phyloP scores from a whole-genome alignment of 1,284 basidiomycete species.

The Pulchroboletus neoregius region DNA sequence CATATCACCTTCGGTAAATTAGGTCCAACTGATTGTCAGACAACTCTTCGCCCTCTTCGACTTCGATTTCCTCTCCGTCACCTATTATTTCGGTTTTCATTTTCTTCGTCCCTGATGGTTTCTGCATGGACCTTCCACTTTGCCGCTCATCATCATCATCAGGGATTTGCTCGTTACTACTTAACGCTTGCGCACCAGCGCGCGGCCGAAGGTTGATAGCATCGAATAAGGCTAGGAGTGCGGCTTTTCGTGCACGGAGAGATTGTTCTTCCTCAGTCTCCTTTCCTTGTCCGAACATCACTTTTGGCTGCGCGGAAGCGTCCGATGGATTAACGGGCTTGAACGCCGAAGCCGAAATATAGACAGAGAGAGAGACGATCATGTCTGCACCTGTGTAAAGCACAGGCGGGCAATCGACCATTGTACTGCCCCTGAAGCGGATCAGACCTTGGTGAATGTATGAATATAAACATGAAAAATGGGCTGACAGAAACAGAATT shows the following conservation, averaged over 20 bases:
- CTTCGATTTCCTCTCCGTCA: conserved; percentile 65
- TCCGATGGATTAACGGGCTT: conserved; percentile 38
- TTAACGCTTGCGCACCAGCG: conserved; percentile 36
- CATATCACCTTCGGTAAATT: conserved; percentile 72
- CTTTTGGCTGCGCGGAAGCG: conserved; percentile 33
- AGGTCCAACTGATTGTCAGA: conserved; percentile 73
- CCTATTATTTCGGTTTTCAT: conserved; percentile 54
- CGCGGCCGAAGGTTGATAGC: conserved; percentile 57
- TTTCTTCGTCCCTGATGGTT: conserved; percentile 30
- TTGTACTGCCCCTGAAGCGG: conserved; percentile 54
- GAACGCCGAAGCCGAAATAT: conserved; percentile 65
- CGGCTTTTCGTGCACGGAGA: conserved; percentile 74
- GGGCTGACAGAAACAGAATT: conserved; percentile 11
- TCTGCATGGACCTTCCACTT: conserved; percentile 35
- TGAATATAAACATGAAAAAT: conserved; percentile 1
- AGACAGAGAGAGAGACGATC: conserved; percentile 66
- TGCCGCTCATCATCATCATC: conserved; percentile 21
- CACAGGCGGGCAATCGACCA: conserved; percentile 67
- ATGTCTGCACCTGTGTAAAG: conserved; percentile 67
- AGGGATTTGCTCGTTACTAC: conserved; percentile 8
- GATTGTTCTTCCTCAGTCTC: conserved; percentile 73
- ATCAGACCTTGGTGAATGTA: conserved; percentile 47
- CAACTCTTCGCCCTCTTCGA: conserved; percentile 76
- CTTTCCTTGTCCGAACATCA: conserved; percentile 62
- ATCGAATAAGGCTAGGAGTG: conserved; percentile 63